Percentiles rank a stretch among this genome's conserved stretches.
Evolutionary conservation across 2,329 filamentous ascomycete species (phyloP).

Genomic region (Beauveria brongniartii): DNA sequence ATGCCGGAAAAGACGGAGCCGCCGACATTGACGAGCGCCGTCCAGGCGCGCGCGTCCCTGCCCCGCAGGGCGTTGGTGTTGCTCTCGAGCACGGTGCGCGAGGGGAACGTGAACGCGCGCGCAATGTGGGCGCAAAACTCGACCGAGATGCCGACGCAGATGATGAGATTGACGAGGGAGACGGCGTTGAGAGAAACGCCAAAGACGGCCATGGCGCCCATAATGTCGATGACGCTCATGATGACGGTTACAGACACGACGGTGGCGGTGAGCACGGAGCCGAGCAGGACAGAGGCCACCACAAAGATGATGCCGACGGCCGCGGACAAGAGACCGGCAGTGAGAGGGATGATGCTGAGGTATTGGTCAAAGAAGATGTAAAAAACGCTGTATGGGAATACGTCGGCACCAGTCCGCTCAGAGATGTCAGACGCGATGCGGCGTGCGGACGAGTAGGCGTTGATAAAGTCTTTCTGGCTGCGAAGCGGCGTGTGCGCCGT

Average conservation of each 20-base stretch:
- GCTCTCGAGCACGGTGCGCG: constrained; percentile 66
- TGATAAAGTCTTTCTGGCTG: constrained; percentile 87
- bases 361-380: constrained; percentile 99
- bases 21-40: constrained; percentile 88
- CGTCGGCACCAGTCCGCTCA: constrained; percentile 61
- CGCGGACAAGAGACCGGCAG: constrained; percentile 69
- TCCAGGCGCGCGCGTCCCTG: constrained; percentile 81
- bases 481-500: constrained; percentile 81
- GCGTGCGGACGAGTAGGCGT: constrained; percentile 79
- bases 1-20: constrained; percentile 94
- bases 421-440: constrained; percentile 76
- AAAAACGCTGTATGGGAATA: constrained; percentile 96
- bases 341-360: constrained; percentile 71
- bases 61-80: constrained; percentile 72
- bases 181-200: constrained; percentile 90
- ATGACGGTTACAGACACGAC: constrained; percentile 80
- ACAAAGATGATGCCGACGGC: constrained; percentile 80
- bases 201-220: constrained; percentile 87
- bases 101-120: constrained; percentile 91
- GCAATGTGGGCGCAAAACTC: constrained; percentile 98
- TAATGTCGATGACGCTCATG: constrained; percentile 92
- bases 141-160: constrained; percentile 91
- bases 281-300: constrained; percentile 72
- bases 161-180: constrained; percentile 90
- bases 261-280: constrained; percentile 71